These are phyloP conservation scores for Arctium minus DNA, from an alignment of 129 eudicot genomes.

Conservation along the genomic window DNA sequence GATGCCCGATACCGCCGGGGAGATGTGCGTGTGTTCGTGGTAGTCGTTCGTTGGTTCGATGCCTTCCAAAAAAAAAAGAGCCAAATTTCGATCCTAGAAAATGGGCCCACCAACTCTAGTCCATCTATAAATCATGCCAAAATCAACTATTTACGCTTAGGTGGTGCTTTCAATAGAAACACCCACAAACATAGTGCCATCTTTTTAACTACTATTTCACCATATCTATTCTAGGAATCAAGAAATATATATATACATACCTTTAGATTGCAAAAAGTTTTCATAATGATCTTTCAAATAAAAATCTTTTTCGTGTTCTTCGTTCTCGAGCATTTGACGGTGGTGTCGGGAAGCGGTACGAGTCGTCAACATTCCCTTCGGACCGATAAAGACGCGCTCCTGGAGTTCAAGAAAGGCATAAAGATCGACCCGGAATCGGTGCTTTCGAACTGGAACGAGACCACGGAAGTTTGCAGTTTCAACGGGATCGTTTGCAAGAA, in stretches of 20 bases:
- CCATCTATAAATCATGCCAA: constrained; percentile 26
- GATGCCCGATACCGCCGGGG: too few species aligned
- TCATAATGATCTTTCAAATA: constrained; percentile 29
- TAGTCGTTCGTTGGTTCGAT: too few species aligned
- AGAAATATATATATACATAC: not conserved
- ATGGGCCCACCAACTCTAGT: constrained; percentile 4
- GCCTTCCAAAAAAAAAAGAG: too few species aligned
- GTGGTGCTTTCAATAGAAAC: not conserved
- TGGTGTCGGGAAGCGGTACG: not conserved
- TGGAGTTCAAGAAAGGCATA: constrained; percentile 47
- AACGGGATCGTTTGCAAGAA: constrained; percentile 40
- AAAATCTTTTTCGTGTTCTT: constrained; percentile 10
- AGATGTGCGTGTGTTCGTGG: too few species aligned
- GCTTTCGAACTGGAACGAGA: constrained; percentile 59
- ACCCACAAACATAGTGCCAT: not conserved
- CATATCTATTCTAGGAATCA: not conserved
- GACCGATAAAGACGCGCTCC: constrained; percentile 43
- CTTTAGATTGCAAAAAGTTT: not conserved
- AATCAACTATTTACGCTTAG: constrained; percentile 14
- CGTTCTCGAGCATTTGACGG: constrained; percentile 21
- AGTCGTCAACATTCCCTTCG: constrained; percentile 23
- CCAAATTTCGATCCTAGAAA: too few species aligned
- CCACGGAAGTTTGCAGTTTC: constrained; percentile 48
- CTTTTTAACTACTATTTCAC: constrained; percentile 14
- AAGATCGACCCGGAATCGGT: constrained; percentile 36